phyloP scores from a whole-genome alignment of 208 protist species.

The Leishmania amazonensis region DNA sequence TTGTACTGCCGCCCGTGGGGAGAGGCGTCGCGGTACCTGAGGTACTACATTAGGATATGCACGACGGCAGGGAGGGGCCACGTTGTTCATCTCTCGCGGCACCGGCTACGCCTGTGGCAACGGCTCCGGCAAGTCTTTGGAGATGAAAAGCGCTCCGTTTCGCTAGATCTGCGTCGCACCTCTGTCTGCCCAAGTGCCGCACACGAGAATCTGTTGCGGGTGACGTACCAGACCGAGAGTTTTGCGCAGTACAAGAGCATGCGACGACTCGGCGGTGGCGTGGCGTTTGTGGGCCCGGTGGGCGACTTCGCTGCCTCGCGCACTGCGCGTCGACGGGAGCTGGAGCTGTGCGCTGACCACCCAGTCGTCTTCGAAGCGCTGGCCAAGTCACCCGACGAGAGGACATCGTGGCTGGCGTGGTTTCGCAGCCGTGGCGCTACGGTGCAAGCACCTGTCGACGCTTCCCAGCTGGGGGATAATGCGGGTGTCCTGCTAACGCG shows the following conservation, averaged over 20 bases:
- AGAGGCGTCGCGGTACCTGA: conserved; percentile 9
- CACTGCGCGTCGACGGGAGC: conserved; percentile 13
- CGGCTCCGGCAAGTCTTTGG: conserved; percentile 18
- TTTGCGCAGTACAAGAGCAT: conserved; percentile 14
- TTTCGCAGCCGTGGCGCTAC: conserved; percentile 1
- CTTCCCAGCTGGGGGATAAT: conserved; percentile 4
- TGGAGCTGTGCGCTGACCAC: conserved; percentile 16
- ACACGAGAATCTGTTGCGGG: conserved; percentile 19
- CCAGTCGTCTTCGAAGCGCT: conserved; percentile 24
- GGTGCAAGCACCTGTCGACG: conserved; percentile 4
- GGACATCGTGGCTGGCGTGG: conserved; percentile 25
- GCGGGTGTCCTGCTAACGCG: not conserved
- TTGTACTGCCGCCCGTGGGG: conserved; percentile 34
- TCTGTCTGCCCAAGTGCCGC: conserved; percentile 21
- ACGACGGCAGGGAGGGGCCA: not conserved
- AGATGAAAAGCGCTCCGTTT: conserved; percentile 14
- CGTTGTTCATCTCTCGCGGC: conserved; percentile 26
- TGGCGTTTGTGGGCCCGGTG: not conserved
- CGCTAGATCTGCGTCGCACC: conserved; percentile 17
- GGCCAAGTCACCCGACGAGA: conserved; percentile 17
- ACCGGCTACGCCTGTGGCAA: conserved; percentile 23
- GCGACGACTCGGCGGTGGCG: conserved; percentile 2
- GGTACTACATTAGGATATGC: conserved; percentile 24
- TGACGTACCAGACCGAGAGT: conserved; percentile 15
- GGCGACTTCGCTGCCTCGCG: conserved; percentile 3